Conservation (phyloP, 805 yeast genomes). For the Candida caryicola region DNA sequence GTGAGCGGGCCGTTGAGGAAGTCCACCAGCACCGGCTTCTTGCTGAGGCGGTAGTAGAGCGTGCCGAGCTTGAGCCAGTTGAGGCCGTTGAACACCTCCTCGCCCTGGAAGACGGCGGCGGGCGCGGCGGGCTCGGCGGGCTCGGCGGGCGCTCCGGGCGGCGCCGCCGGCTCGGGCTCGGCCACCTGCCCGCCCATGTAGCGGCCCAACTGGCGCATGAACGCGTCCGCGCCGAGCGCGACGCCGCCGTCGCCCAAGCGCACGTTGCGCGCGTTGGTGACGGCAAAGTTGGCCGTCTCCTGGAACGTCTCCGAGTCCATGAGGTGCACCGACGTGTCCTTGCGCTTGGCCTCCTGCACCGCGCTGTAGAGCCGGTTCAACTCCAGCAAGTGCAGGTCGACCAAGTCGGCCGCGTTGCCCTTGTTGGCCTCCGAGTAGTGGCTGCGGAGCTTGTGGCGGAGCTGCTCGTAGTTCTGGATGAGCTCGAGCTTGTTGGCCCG, state of each 20-base stretch:
- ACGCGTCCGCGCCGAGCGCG: constrained; percentile 48
- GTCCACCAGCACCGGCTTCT: constrained; percentile 49
- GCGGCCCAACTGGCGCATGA: constrained; percentile 35
- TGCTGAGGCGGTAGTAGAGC: constrained; percentile 45
- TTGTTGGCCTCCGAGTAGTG: constrained; percentile 53
- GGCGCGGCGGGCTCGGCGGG: constrained; percentile 7
- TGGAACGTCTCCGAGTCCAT: constrained; percentile 63
- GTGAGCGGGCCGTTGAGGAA: constrained; percentile 72
- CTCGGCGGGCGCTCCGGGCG: constrained; percentile 17
- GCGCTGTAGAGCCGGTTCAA: constrained; percentile 47
- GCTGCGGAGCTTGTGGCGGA: constrained; percentile 21
- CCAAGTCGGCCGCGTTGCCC: constrained; percentile 54
- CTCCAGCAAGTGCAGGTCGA: constrained; percentile 41
- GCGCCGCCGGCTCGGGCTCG: constrained; percentile 6
- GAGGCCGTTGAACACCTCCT: constrained; percentile 39
- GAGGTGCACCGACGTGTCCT: constrained; percentile 35
- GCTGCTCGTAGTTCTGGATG: constrained; percentile 25
- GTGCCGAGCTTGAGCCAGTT: constrained; percentile 64
- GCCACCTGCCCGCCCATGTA: constrained; percentile 21
- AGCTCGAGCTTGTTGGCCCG: constrained; percentile 10
- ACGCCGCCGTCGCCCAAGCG: constrained; percentile 55
- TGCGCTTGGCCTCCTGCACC: constrained; percentile 34
- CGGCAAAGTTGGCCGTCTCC: constrained; percentile 60
- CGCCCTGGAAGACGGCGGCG: constrained; percentile 10
- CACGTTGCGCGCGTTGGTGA: constrained; percentile 59